Percentiles rank a stretch among this genome's conserved stretches.
Conservation (phyloP, 495 filamentous ascomycete species). For the Amphirosellinia nigrospora region DNA sequence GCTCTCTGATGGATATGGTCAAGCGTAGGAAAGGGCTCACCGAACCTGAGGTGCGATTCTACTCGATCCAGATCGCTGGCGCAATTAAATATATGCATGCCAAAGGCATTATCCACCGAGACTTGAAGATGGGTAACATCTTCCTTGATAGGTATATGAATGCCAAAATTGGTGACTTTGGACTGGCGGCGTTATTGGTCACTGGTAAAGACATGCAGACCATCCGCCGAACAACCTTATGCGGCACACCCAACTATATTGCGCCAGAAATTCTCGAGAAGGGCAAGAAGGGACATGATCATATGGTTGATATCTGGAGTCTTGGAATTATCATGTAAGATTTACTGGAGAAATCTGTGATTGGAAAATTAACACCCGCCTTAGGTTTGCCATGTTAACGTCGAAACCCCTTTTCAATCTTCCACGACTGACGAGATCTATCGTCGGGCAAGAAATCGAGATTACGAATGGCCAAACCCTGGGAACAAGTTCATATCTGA, state of each 20-base stretch:
- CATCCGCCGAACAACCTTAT: conserved; percentile 83
- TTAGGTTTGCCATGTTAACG: conserved; percentile 83
- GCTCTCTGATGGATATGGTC: conserved; percentile 98
- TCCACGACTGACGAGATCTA: conserved; percentile 88
- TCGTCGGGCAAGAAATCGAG: conserved; percentile 69
- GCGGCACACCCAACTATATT: conserved; percentile 98
- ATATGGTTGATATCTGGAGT: conserved; percentile 94
- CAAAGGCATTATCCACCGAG: conserved; percentile 92
- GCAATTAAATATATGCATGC: conserved; percentile 97
- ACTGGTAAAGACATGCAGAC: conserved; percentile 81
- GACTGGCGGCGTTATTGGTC: conserved; percentile 88
- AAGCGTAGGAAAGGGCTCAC: conserved; percentile 84
- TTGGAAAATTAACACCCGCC: neutral
- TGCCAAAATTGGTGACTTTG: conserved; percentile 96
- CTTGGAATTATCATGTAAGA: conserved; percentile 92
- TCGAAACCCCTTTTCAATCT: conserved; percentile 91
- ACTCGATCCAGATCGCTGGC: conserved; percentile 90
- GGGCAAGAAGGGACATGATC: conserved; percentile 85
- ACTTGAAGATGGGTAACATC: conserved; percentile 97
- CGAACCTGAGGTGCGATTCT: conserved; percentile 88
- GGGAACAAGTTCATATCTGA: conserved; percentile 58
- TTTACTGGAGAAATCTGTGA: neutral
- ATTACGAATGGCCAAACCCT: conserved; percentile 76
- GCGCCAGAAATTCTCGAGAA: conserved; percentile 92
- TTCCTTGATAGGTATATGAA: conserved; percentile 98